Conservation (phyloP, 805 yeast species). For the Tetrapisispora namnaoensis region DNA sequence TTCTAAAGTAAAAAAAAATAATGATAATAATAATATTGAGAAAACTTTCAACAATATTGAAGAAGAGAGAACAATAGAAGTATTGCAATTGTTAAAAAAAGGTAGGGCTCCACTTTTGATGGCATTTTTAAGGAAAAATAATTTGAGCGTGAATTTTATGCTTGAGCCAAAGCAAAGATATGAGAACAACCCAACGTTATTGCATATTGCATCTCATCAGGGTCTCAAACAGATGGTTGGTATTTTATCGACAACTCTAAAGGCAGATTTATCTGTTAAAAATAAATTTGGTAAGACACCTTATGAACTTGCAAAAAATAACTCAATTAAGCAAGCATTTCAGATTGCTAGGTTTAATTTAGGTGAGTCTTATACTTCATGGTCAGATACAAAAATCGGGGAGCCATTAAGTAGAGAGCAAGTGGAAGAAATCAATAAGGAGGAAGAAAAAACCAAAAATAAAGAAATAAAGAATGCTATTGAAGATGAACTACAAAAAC, state of each 20-base stretch:
- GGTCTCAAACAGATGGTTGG: slow-evolving; percentile 58
- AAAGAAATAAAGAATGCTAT: slow-evolving; percentile 30
- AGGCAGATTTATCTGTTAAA: slow-evolving; percentile 56
- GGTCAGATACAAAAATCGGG: slow-evolving; percentile 62
- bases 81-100: slow-evolving; percentile 52
- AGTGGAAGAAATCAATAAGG: slow-evolving; percentile 36
- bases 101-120: slow-evolving; percentile 70
- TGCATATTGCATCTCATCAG: slow-evolving; percentile 68
- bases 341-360: slow-evolving; percentile 56
- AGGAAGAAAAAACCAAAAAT: slow-evolving; percentile 32
- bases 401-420: slow-evolving; percentile 47
- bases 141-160: slow-evolving; percentile 41
- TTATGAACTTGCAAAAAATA: slow-evolving; percentile 49
- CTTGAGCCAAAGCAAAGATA: slow-evolving; percentile 49
- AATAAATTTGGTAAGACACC: slow-evolving; percentile 56
- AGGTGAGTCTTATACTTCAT: slow-evolving; percentile 62
- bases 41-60: slow-evolving; percentile 30
- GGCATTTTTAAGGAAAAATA: slow-evolving; percentile 49
- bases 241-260: slow-evolving; percentile 49
- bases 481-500: slow-evolving; percentile 18
- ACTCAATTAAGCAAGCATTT: slow-evolving; percentile 43
- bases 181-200: slow-evolving; percentile 53
- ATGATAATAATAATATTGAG: slow-evolving; percentile 5
- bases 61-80: slow-evolving; percentile 38
- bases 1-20: slow-evolving; percentile 2